Evolutionary conservation across 1,284 basidiomycete genomes (phyloP).

Genomic region (Rhodofomes roseus): DNA sequence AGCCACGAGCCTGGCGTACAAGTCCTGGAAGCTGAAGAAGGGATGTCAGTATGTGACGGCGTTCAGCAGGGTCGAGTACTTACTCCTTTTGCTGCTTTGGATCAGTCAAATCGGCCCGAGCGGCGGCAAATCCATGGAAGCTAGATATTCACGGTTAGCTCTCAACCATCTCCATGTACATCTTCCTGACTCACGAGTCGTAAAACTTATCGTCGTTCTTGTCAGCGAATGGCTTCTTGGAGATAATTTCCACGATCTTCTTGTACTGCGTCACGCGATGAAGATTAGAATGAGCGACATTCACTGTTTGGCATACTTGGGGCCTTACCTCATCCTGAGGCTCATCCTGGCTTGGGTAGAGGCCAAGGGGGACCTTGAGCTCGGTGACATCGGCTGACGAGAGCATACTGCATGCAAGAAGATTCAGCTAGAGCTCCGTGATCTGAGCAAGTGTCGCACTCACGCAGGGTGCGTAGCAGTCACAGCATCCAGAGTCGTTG

Average conservation of each 20-base stretch:
- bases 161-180: neutral
- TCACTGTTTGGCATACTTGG: neutral
- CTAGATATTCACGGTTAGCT: constrained; percentile 27
- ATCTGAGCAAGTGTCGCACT: constrained; percentile 14
- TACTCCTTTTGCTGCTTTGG: constrained; percentile 63
- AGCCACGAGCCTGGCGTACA: constrained; percentile 50
- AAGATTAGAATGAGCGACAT: neutral
- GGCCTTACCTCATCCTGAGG: constrained; percentile 47
- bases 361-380: constrained; percentile 51
- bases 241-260: constrained; percentile 46
- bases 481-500: constrained; percentile 45
- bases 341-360: constrained; percentile 63
- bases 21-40: constrained; percentile 49
- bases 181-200: constrained; percentile 37
- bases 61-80: constrained; percentile 14
- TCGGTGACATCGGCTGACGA: constrained; percentile 47
- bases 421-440: neutral
- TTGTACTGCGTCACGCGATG: constrained; percentile 36
- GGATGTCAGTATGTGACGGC: constrained; percentile 5
- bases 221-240: constrained; percentile 48
- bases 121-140: constrained; percentile 73
- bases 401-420: constrained; percentile 43
- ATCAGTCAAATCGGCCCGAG: constrained; percentile 61
- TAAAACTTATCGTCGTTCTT: constrained; percentile 57
- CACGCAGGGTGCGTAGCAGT: constrained; percentile 56